Evolutionary conservation across 2,329 filamentous ascomycete species (phyloP), one percentile per base, ranked within the genome.

Genomic region (Celoporthe dispersa): DNA sequence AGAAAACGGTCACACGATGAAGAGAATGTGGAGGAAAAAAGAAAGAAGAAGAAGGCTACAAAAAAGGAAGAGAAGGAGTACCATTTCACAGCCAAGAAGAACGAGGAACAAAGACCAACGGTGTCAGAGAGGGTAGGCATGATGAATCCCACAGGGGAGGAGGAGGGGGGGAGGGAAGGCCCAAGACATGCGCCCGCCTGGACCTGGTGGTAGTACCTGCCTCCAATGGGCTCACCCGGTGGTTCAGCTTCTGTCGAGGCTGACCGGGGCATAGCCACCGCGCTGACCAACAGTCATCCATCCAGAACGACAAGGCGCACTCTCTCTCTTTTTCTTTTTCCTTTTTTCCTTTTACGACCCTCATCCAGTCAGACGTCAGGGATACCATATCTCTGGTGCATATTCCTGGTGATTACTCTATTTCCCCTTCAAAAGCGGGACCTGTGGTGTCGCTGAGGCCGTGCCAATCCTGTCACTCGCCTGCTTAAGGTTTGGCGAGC

Each of bases 171-270:
- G n/a, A 39, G 41, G 41, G 16, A 1, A 44, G 35, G 39, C n/a
- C n/a, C 44, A 48, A 53, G 41, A 22, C 51, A n/a, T 48, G 41
- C 62, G 62, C n/a, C 51, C 7, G 19, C 19, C 41, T 44, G 41
- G 14, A 44, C 14, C 41, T 44, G 41, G 16, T 44, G 41, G 41
- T 44, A 16, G 16, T 14, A 44, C 41, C 41, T 44, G 41, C 41
- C 12, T 14, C 4, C 28, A 28, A n/a, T 9, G 11, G 12, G 28
- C 51, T 31, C 53, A 6, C 28, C 11, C 53, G 25, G 53, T 64
- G 22, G 44, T 35, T 64, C 62, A 64, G 62, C 62, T 64, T 64
- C n/a, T 3, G 61, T 37, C 39, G 25, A 60, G 57, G 57, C 57
- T 60, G 53, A 57, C 25, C 6, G 19, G n/a, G 14, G 25, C 53